A percentile compares a stretch with the other conserved stretches of the same genome.
These are phyloP conservation scores for Clonostachys rosea DNA, from an alignment of 2,329 filamentous ascomycete species.

Conservation along the genomic window DNA sequence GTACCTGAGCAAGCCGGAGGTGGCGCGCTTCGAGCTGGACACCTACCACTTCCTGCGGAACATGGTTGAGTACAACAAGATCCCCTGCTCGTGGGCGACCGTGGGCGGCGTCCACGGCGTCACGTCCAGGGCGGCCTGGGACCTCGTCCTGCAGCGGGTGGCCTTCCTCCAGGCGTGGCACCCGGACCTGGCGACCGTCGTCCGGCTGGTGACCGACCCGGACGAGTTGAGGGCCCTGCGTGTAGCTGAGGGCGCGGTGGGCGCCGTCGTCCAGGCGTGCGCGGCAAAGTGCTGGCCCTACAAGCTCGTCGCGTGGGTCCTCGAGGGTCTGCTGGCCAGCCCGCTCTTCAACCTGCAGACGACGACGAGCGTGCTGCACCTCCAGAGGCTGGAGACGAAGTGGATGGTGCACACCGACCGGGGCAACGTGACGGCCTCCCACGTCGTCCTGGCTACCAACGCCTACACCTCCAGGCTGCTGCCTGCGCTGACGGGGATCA, in stretches of 20 bases:
- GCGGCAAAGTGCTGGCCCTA: constrained; percentile 79
- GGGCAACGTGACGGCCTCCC: constrained; percentile 57
- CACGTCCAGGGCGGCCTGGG: constrained; percentile 50
- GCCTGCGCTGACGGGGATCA: constrained; percentile 62
- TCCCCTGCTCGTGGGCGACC: constrained; percentile 67
- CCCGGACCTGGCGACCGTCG: constrained; percentile 51
- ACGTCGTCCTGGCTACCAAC: constrained; percentile 77
- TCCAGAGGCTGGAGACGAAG: constrained; percentile 27
- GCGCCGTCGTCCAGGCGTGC: constrained; percentile 58
- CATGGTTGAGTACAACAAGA: constrained; percentile 49
- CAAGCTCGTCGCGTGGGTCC: constrained; percentile 70
- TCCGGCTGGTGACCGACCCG: constrained; percentile 30
- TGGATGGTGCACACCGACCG: constrained; percentile 65
- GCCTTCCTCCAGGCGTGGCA: constrained; percentile 39
- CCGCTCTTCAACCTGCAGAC: constrained; percentile 67
- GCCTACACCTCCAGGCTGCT: constrained; percentile 76
- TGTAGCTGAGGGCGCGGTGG: constrained; percentile 37
- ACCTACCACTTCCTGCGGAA: constrained; percentile 58
- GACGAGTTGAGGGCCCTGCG: constrained; percentile 44
- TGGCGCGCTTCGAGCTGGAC: constrained; percentile 67
- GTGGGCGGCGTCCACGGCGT: constrained; percentile 62
- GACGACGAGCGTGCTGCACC: constrained; percentile 56
- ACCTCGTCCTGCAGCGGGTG: constrained; percentile 44
- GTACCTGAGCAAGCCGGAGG: constrained; percentile 53
- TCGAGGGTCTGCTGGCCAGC: constrained; percentile 46